Evolutionary conservation across 1,139 yeast species (phyloP).

Genomic region (Yamadazyma membranifaciens): DNA sequence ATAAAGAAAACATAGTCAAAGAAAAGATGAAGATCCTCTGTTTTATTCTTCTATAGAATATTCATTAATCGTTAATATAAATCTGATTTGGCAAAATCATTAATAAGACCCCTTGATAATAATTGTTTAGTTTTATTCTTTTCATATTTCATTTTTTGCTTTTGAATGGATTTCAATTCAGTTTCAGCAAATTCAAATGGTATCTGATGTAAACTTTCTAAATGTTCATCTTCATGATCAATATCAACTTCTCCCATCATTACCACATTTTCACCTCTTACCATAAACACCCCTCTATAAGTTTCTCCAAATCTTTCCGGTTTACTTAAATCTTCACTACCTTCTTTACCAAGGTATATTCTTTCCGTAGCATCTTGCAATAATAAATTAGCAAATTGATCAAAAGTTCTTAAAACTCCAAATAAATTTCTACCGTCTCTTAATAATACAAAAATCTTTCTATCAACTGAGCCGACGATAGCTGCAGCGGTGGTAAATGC

Average conservation of each 20-base stretch:
- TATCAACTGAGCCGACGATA: conserved; percentile 88
- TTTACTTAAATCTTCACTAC: conserved; percentile 22
- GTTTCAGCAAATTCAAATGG: conserved; percentile 61
- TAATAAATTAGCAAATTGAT: conserved; percentile 91
- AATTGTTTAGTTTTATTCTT: conserved; percentile 48
- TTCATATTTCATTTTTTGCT: conserved; percentile 42
- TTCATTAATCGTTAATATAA: conserved; percentile 35
- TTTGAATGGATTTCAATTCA: conserved; percentile 38
- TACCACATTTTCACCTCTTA: conserved; percentile 97
- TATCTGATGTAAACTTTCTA: conserved; percentile 54
- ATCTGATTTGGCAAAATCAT: conserved; percentile 55
- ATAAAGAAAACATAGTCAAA: not conserved
- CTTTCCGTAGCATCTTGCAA: conserved; percentile 90
- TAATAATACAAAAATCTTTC: conserved; percentile 78
- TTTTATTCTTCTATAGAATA: conserved; percentile 1
- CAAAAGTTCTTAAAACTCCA: conserved; percentile 93
- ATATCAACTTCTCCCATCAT: conserved; percentile 93
- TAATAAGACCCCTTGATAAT: conserved; percentile 52
- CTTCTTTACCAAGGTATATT: conserved; percentile 52
- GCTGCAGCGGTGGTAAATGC: conserved; percentile 98
- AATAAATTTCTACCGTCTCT: conserved; percentile 88
- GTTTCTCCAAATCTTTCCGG: conserved; percentile 67
- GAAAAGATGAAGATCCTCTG: not conserved
- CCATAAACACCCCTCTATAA: conserved; percentile 77
- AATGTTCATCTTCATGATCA: conserved; percentile 76